Conservation (phyloP, 179 eudicot genomes). For the Carnegiea gigantea region DNA sequence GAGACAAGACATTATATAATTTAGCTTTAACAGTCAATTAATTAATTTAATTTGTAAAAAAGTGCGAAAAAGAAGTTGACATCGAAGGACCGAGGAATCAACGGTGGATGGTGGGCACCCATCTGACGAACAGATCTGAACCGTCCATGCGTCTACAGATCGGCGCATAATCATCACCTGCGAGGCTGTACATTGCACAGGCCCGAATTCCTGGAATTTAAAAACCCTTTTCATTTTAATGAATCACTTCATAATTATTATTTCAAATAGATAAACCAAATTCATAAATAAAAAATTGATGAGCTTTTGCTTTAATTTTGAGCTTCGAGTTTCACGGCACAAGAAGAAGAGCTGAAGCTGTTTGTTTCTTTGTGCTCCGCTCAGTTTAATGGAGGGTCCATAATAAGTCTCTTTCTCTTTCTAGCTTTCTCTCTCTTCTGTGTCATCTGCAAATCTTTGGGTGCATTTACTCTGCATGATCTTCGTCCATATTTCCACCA, state of each 20-base stretch:
- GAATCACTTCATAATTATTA: not conserved
- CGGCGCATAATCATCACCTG: constrained; percentile 15
- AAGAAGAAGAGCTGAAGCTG: constrained; percentile 24
- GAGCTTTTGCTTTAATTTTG: constrained; percentile 27
- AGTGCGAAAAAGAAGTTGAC: not conserved
- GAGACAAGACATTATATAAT: not conserved
- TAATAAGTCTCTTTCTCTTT: constrained; percentile 34
- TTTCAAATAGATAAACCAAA: not conserved
- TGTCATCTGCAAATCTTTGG: not conserved
- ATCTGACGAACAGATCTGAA: not conserved
- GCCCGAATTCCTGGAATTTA: constrained; percentile 1
- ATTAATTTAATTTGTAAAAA: not conserved
- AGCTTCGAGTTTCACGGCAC: constrained; percentile 34
- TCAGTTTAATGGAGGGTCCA: constrained; percentile 63
- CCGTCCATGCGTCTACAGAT: not conserved
- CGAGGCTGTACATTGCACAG: not conserved
- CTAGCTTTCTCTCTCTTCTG: constrained; percentile 6
- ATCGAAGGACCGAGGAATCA: not conserved
- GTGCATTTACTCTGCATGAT: constrained; percentile 4
- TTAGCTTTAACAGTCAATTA: not conserved
- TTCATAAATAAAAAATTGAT: not conserved
- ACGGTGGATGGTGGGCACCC: constrained; percentile 6
- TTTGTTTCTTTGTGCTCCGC: constrained; percentile 50
- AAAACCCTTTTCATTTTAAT: not conserved
- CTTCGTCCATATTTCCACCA: not conserved